Evolutionary conservation across 73 alveolate species (phyloP), one percentile per base, ranked within the genome.

Genomic region (Stentor roeselii): DNA sequence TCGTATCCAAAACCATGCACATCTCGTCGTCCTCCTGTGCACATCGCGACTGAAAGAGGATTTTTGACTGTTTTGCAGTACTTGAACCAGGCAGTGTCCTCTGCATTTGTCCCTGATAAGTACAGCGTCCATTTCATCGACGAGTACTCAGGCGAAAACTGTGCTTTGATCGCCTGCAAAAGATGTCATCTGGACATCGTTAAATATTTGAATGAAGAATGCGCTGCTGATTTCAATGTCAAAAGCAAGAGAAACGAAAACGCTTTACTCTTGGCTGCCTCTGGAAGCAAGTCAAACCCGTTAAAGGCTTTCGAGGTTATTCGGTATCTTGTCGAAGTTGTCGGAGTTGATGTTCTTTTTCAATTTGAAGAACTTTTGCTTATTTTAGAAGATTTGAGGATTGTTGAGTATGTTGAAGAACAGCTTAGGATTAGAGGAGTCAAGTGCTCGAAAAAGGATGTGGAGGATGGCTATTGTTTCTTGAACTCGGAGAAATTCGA

Each of bases 141-240:
- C 2, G 82, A 67, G 32, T 27, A 35, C n/a, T 27, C 82, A 67
- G 82, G 82, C 2, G 82, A 67, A 67, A 67, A 67, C 32, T 32
- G 59, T 32, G 82, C 82, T 0, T 1, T 67, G 31, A 67, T 67
- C 32, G 82, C 82, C 1, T 30, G 59, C 38, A 67, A 31, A 2
- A 67, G 11, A 1, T 36, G 82, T 1, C 82, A 67, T 35, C 32
- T 21, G 15, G 74, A n/a, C 1, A 58, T 58, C 35, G 27, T 58
- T 0, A 58, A 58, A 58, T 58, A 21, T 58, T 58, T 58, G 2
- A n/a, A 58, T 58, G 74, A 58, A 2, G 27, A n/a, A 58, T 58
- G 74, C 27, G 74, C 15, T 58, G 74, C 74, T 0, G 27, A 58
- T 58, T 58, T 58, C 27, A 58, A 58, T 21, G 74, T 31, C 74